Conservation (phyloP, 805 yeast species). For the Saturnispora mendoncae region DNA sequence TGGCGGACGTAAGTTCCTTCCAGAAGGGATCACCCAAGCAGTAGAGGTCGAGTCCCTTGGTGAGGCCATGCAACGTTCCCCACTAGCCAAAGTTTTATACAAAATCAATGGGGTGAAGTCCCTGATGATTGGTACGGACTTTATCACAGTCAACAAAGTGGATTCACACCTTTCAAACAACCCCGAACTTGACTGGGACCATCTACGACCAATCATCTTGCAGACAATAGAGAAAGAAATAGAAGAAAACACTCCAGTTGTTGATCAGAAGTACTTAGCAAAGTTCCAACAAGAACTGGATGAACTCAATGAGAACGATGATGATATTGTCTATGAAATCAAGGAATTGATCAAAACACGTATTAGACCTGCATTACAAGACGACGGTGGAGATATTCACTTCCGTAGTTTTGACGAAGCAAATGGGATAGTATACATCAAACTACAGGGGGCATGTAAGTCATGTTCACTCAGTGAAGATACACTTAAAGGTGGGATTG, state of each 20-base stretch:
- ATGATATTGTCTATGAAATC: constrained; percentile 57
- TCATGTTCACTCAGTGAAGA: constrained; percentile 62
- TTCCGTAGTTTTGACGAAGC: constrained; percentile 51
- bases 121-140: constrained; percentile 65
- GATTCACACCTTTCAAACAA: constrained; percentile 26
- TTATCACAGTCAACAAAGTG: constrained; percentile 59
- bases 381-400: constrained; percentile 69
- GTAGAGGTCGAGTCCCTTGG: constrained; percentile 44
- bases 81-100: constrained; percentile 54
- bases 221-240: constrained; percentile 21
- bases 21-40: constrained; percentile 34
- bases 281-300: constrained; percentile 21
- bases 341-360: constrained; percentile 62
- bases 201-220: constrained; percentile 22
- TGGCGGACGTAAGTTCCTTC: constrained; percentile 38
- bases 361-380: constrained; percentile 66
- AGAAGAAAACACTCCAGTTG: constrained; percentile 23
- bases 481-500: constrained; percentile 61
- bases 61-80: constrained; percentile 52
- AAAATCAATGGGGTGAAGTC: constrained; percentile 57
- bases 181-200: constrained; percentile 27
- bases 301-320: constrained; percentile 46
- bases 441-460: constrained; percentile 62
- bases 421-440: constrained; percentile 48
- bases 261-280: constrained; percentile 18